Evolutionary conservation across 805 yeast genomes (phyloP).

Genomic region (Starmerella riodocensis): DNA sequence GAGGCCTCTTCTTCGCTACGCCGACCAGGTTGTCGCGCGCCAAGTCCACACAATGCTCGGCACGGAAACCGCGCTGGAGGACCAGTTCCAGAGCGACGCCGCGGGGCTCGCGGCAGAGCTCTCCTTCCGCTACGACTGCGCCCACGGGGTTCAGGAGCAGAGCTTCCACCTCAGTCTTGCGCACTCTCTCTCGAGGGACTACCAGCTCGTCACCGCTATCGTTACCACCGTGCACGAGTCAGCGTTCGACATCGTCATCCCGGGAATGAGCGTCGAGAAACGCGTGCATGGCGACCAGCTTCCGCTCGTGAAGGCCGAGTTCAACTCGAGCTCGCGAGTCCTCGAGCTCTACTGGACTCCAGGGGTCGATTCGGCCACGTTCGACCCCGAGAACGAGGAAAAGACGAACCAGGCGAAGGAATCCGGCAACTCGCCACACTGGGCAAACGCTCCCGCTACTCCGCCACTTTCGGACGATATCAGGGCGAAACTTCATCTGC

Average conservation of each 20-base stretch:
- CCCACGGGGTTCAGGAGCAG: conserved; percentile 85
- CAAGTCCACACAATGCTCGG: conserved; percentile 62
- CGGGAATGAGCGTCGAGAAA: conserved; percentile 47
- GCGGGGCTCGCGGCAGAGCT: conserved; percentile 65
- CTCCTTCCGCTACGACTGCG: conserved; percentile 89
- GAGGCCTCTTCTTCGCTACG: conserved; percentile 84
- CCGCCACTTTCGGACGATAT: conserved; percentile 6
- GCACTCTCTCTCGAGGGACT: conserved; percentile 52
- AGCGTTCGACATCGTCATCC: conserved; percentile 80
- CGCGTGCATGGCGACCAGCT: conserved; percentile 79
- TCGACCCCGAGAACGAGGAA: conserved; percentile 39
- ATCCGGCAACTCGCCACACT: background rate
- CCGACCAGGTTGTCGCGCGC: conserved; percentile 84
- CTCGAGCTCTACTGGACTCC: conserved; percentile 86
- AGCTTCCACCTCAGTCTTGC: conserved; percentile 56
- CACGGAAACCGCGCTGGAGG: conserved; percentile 6
- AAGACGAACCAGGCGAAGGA: too few species aligned
- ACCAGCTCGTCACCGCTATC: conserved; percentile 68
- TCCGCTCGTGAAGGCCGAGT: conserved; percentile 85
- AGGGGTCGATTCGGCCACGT: conserved; percentile 85
- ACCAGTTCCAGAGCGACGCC: conserved; percentile 5
- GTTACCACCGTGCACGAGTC: conserved; percentile 90
- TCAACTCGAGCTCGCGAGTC: conserved; percentile 50
- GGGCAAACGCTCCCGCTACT: background rate
- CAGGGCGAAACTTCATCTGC: conserved; percentile 33